These are phyloP conservation scores for Chaetomiaceae sp. DNA, from an alignment of 2,329 filamentous ascomycete genomes.

Conservation along the genomic window DNA sequence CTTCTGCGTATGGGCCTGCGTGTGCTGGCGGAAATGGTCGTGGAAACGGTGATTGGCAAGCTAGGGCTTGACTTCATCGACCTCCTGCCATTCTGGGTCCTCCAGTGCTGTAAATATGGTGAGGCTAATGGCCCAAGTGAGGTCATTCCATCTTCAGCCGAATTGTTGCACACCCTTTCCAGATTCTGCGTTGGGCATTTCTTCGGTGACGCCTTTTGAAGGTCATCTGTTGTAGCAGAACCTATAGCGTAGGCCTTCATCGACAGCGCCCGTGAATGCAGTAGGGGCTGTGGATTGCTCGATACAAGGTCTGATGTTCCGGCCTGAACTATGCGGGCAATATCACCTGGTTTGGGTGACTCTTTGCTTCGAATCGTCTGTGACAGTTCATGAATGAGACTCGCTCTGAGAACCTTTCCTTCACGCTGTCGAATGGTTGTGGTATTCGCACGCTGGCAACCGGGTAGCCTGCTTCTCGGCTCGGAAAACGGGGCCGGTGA, in stretches of 20 bases:
- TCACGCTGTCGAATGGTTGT: background rate
- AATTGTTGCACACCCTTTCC: background rate
- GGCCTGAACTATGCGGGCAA: background rate
- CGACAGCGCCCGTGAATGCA: slow-evolving; percentile 15
- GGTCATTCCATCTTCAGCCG: slow-evolving; percentile 18
- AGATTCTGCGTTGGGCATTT: background rate
- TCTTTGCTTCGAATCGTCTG: background rate
- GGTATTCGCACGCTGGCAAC: no score
- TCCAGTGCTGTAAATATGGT: slow-evolving; percentile 22
- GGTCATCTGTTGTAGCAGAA: slow-evolving; percentile 26
- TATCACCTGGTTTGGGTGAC: background rate
- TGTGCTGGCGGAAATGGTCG: slow-evolving; percentile 19
- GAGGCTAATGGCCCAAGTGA: slow-evolving; percentile 1
- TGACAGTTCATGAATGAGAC: background rate
- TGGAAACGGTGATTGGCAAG: slow-evolving; percentile 22
- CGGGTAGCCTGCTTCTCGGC: background rate
- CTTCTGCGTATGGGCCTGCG: background rate
- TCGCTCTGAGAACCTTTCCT: background rate
- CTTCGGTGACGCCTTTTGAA: slow-evolving; percentile 22
- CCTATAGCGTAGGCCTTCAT: slow-evolving; percentile 14
- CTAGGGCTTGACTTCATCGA: slow-evolving; percentile 17
- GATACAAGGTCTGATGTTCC: slow-evolving; percentile 1
- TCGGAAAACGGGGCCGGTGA: no score
- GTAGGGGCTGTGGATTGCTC: slow-evolving; percentile 12
- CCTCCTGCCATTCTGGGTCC: slow-evolving; percentile 11